A percentile compares a stretch with the other conserved stretches of the same genome.
Evolutionary conservation across 148 eudicot species (phyloP).

Genomic region (Polygonum maritimum): DNA sequence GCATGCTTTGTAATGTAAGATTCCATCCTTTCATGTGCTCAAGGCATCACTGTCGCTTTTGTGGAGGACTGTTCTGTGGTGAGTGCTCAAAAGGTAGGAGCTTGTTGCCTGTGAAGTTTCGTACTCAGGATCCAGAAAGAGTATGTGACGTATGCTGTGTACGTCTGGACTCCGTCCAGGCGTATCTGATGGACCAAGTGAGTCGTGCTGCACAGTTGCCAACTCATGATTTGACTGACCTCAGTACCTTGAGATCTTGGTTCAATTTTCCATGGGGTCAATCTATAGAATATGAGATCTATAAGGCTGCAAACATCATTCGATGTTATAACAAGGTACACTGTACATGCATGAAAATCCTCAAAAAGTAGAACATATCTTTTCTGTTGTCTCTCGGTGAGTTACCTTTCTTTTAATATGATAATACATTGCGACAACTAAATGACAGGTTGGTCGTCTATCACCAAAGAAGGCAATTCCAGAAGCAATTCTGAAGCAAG

Average conservation of each 20-base stretch:
- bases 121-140: conserved; percentile 38
- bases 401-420: not conserved
- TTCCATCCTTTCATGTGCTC: conserved; percentile 69
- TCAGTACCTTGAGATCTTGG: conserved; percentile 71
- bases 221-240: conserved; percentile 69
- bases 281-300: conserved; percentile 66
- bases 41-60: conserved; percentile 68
- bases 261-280: conserved; percentile 73
- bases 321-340: conserved; percentile 46
- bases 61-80: conserved; percentile 61
- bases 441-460: conserved; percentile 37
- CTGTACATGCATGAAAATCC: not conserved
- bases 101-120: conserved; percentile 54
- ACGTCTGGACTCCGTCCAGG: conserved; percentile 52
- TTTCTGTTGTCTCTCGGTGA: not conserved
- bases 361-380: not conserved
- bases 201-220: conserved; percentile 66
- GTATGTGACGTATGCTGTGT: conserved; percentile 70
- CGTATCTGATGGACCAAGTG: conserved; percentile 56
- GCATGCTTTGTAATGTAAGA: conserved; percentile 54
- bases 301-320: conserved; percentile 56
- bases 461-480: conserved; percentile 52
- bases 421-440: not conserved
- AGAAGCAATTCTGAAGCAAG: conserved; percentile 50
- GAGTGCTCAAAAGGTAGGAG: conserved; percentile 69